Conservation (phyloP, 768 basidiomycete genomes). For the Lactarius deliciosus region DNA sequence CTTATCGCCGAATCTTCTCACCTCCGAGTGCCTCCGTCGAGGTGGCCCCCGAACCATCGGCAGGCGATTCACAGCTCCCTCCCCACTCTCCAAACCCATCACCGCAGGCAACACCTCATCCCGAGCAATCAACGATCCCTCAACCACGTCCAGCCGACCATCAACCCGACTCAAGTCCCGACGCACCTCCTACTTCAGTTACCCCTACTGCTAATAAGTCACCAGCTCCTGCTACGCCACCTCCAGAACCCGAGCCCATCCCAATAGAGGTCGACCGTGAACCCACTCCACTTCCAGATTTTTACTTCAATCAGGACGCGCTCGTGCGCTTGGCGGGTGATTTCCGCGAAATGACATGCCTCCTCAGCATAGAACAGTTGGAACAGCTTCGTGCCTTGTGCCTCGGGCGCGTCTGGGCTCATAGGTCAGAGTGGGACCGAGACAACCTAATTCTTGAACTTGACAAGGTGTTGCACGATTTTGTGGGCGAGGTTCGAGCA, state of each 20-base stretch:
- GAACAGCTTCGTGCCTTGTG: constrained; percentile 90
- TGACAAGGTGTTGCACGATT: constrained; percentile 54
- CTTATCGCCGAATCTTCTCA: constrained; percentile 17
- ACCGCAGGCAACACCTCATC: background rate
- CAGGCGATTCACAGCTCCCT: background rate
- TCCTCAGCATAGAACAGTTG: constrained; percentile 80
- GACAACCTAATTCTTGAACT: constrained; percentile 61
- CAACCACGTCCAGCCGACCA: background rate
- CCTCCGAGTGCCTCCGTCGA: constrained; percentile 29
- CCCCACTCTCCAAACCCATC: constrained; percentile 9
- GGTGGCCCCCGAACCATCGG: background rate
- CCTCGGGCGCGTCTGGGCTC: constrained; percentile 79
- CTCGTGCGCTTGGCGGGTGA: constrained; percentile 49
- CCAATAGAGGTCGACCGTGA: constrained; percentile 57
- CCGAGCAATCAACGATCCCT: constrained; percentile 10
- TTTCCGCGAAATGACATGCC: constrained; percentile 54
- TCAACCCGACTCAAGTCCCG: constrained; percentile 1
- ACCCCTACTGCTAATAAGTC: constrained; percentile 7
- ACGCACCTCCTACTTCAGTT: background rate
- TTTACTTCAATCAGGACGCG: constrained; percentile 56
- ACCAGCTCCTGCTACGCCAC: constrained; percentile 27
- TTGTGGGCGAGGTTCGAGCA: constrained; percentile 59
- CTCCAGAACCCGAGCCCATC: constrained; percentile 34
- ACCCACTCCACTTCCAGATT: constrained; percentile 76
- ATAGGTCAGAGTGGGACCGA: constrained; percentile 81